Percentiles rank a stretch among this genome's conserved stretches.
phyloP scores from a whole-genome alignment of 352 stramenopile species.

The Pythium utonaiense region DNA sequence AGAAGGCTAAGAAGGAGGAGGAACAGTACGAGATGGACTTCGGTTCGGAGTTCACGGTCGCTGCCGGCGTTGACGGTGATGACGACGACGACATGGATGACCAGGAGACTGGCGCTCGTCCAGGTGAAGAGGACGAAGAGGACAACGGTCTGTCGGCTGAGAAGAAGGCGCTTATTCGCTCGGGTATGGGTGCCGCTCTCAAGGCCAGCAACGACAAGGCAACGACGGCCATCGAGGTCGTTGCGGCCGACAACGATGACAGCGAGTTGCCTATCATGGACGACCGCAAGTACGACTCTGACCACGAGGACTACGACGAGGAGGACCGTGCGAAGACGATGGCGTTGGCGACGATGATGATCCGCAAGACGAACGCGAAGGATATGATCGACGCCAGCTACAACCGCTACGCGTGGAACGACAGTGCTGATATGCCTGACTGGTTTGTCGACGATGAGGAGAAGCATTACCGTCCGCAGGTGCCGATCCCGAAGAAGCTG shows the following conservation, averaged over 20 bases:
- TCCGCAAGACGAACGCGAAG: conserved; percentile 96
- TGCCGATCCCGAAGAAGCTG: conserved; percentile 95
- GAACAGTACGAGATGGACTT: conserved; percentile 84
- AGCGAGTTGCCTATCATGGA: conserved; percentile 71
- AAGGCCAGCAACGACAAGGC: neutral
- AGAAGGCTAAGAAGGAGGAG: conserved; percentile 82
- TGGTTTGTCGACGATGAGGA: conserved; percentile 98
- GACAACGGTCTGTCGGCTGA: conserved; percentile 35
- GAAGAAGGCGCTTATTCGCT: conserved; percentile 83
- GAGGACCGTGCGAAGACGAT: conserved; percentile 96
- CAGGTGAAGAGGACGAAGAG: conserved; percentile 4
- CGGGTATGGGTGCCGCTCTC: conserved; percentile 73
- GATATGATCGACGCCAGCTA: conserved; percentile 98
- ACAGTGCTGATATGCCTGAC: conserved; percentile 93
- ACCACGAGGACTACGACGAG: conserved; percentile 97
- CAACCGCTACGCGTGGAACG: conserved; percentile 99
- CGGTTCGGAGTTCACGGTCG: conserved; percentile 63
- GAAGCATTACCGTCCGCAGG: conserved; percentile 97
- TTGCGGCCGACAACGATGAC: conserved; percentile 32
- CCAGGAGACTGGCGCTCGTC: conserved; percentile 15
- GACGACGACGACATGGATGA: conserved; percentile 52
- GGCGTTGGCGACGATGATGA: conserved; percentile 98
- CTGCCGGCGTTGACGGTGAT: conserved; percentile 24
- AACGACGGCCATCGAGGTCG: conserved; percentile 46
- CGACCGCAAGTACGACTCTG: conserved; percentile 92